These are phyloP conservation scores for Parathielavia hyrcaniae DNA, from an alignment of 495 filamentous ascomycete species.

Conservation along the genomic window DNA sequence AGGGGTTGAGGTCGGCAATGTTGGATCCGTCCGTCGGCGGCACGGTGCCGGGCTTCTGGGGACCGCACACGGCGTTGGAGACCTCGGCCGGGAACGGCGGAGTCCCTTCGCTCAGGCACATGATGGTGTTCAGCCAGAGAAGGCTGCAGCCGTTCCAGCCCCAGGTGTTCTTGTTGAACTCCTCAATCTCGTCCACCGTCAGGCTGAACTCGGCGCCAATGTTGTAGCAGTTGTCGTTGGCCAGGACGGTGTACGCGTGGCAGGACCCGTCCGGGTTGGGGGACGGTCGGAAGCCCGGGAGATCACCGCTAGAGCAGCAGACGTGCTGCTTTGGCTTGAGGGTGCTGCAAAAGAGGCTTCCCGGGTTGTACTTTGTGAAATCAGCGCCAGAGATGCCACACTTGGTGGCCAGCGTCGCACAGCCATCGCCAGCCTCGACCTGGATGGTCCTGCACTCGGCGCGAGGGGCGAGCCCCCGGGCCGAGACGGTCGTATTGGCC, in stretches of 20 bases:
- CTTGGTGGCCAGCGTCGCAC: conserved; percentile 14
- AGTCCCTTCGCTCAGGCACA: background rate
- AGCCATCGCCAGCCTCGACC: conserved; percentile 32
- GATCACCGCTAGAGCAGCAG: conserved; percentile 41
- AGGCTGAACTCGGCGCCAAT: conserved; percentile 30
- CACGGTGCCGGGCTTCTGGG: background rate
- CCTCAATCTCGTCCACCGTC: conserved; percentile 30
- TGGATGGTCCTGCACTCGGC: conserved; percentile 22
- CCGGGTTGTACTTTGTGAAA: conserved; percentile 40
- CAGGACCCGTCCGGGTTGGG: conserved; percentile 42
- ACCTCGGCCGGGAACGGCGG: background rate
- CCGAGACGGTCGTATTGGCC: background rate
- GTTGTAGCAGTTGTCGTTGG: conserved; percentile 32
- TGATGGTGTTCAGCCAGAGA: background rate
- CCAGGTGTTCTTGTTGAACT: conserved; percentile 31
- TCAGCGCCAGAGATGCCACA: conserved; percentile 21
- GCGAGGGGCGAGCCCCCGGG: background rate
- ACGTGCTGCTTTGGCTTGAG: conserved; percentile 35
- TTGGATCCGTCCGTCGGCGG: conserved; percentile 13
- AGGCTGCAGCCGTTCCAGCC: background rate
- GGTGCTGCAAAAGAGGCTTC: conserved; percentile 30
- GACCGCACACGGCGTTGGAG: background rate
- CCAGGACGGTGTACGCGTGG: conserved; percentile 30
- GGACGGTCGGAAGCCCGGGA: conserved; percentile 37
- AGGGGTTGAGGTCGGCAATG: conserved; percentile 29